phyloP scores from a whole-genome alignment of 2,329 filamentous ascomycete species.

The Botrytis fabae region DNA sequence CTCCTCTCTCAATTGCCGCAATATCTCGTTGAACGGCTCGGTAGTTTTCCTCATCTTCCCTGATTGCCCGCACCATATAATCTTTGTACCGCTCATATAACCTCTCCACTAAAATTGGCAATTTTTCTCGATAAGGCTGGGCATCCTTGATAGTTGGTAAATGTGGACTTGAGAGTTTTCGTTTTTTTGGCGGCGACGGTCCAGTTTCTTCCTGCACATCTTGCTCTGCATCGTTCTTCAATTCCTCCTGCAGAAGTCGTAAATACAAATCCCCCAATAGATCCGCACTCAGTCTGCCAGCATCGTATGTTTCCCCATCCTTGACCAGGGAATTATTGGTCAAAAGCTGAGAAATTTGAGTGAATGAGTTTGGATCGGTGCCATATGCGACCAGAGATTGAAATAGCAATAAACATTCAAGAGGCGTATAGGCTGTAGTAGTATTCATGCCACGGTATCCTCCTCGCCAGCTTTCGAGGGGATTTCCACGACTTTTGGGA shows the following conservation, averaged over 20 bases:
- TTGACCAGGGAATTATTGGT: constrained; percentile 72
- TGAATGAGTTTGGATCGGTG: constrained; percentile 63
- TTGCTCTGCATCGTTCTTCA: constrained; percentile 50
- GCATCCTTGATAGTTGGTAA: constrained; percentile 66
- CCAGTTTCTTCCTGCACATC: constrained; percentile 46
- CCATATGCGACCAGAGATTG: constrained; percentile 73
- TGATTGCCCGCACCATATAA: constrained; percentile 67
- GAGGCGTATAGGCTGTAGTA: constrained; percentile 69
- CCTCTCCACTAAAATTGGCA: constrained; percentile 69
- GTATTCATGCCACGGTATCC: constrained; percentile 57
- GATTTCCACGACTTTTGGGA: constrained; percentile 53
- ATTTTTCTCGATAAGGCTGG: constrained; percentile 61
- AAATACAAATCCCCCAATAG: constrained; percentile 78
- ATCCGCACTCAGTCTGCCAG: constrained; percentile 71
- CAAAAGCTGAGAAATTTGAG: constrained; percentile 71
- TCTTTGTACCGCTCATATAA: constrained; percentile 76
- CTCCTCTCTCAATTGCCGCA: constrained; percentile 62
- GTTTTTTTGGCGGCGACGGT: constrained; percentile 64
- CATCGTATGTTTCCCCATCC: constrained; percentile 70
- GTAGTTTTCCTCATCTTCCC: constrained; percentile 70
- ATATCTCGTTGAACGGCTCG: constrained; percentile 67
- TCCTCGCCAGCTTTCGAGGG: constrained; percentile 58
- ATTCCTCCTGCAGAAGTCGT: constrained; percentile 72
- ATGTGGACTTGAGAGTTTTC: constrained; percentile 68
- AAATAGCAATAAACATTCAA: constrained; percentile 85